Evolutionary conservation across 768 basidiomycete species (phyloP), one percentile per base, ranked within the genome.

Genomic region (Royoungia palumana): DNA sequence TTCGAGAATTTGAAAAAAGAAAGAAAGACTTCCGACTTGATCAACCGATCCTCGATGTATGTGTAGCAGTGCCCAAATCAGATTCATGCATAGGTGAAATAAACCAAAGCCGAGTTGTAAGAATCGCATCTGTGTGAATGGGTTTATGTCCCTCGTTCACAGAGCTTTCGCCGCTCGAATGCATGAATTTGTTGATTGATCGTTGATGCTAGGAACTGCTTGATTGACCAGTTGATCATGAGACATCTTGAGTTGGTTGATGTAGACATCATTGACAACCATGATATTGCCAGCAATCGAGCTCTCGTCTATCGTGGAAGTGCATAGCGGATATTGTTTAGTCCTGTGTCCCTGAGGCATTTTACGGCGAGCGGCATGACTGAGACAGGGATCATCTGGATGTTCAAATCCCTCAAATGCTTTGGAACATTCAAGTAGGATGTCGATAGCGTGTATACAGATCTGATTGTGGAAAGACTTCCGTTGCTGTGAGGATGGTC

Each of bases 51-150:
- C 70, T 17, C 63, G 56, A 48, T 73, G 69, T 11, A 42, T 42
- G 12, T 63, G 44, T 0, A 69, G 56, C 10, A 71, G 38, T 0
- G 53, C 59, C 67, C 70, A 71, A 19, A 69, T 53, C 3, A 70
- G 53, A 35, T 70, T 73, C 44, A 71, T 56, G 10, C 51, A 44
- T 0, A 68, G 51, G 16, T 51, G 44, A 10, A 51, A 51, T 2
- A 51, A 13, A 2, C 44, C 34, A n/a, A 51, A 51, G 3, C 44
- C n/a, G 2, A 51, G 44, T 6, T 51, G 39, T 9, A 51, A 21
- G 9, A 22, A 22, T 16, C 41, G 44, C 12, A 51, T 22, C 4
- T 14, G 19, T 1, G 30, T 46, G 27, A 51, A 51, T 3, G 34
- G 10, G 16, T 51, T 51, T 14, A 36, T 13, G 8, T 51, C 39